Percentiles rank a stretch among this genome's conserved stretches.
phyloP scores from a whole-genome alignment of 2,329 filamentous ascomycete genomes.

The Trichoderma sp. region DNA sequence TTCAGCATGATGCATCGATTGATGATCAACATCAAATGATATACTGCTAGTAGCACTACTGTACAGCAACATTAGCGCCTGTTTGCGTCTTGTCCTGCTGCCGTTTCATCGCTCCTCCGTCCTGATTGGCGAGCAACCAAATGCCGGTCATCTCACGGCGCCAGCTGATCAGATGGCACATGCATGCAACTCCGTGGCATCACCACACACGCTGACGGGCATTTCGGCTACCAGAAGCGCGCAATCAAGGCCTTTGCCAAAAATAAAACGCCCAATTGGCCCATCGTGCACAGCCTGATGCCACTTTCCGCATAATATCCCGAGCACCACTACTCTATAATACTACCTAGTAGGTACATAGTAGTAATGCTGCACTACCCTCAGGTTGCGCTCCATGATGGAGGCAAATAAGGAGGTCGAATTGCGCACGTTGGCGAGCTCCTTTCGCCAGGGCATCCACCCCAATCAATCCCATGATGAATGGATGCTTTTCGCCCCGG shows the following conservation, averaged over 20 bases:
- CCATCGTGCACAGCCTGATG: background rate
- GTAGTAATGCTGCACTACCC: too few species aligned
- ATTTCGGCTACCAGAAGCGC: constrained; percentile 1
- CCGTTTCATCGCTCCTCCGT: background rate
- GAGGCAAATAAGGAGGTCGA: background rate
- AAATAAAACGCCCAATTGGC: constrained; percentile 7
- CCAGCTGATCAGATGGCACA: background rate
- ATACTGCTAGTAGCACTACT: too few species aligned
- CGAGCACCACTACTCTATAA: too few species aligned
- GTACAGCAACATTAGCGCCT: background rate
- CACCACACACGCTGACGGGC: background rate
- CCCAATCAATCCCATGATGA: too few species aligned
- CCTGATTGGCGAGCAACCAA: background rate
- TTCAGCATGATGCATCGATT: too few species aligned
- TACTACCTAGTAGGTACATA: too few species aligned
- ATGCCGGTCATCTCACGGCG: background rate
- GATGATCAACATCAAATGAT: too few species aligned
- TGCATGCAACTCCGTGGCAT: background rate
- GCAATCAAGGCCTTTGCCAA: background rate
- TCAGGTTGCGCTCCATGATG: background rate
- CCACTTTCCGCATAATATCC: background rate
- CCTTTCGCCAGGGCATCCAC: background rate
- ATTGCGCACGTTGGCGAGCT: constrained; percentile 7
- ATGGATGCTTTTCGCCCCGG: constrained; percentile 2
- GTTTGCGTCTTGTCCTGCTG: background rate